Evolutionary conservation across 768 basidiomycete species (phyloP), one percentile per base, ranked within the genome.

Genomic region (Hericium alpestre): DNA sequence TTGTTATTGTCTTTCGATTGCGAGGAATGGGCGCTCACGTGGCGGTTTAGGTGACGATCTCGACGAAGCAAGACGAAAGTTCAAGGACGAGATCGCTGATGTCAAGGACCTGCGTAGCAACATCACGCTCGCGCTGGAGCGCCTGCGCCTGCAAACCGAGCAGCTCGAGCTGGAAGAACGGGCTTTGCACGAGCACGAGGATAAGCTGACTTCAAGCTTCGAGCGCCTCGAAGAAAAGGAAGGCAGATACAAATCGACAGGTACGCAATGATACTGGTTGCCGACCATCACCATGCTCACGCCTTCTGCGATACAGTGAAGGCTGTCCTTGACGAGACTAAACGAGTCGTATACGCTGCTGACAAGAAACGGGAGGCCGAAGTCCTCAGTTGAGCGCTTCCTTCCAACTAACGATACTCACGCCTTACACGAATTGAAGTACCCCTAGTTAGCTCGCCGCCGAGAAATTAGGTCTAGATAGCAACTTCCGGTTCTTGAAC

Each of bases 61-160:
- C 74, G 80, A 78, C 56, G 72, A 79, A 60, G 70, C 81, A 56
- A 77, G 81, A 51, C 70, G 71, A 57, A 76, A 73, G 38, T 87
- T 86, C 64, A 67, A 79, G 49, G 81, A 82, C 58, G 83, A 88
- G 66, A 77, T 88, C 59, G 70, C 75, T 46, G 79, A 79, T 23
- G 75, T 87, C 57, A 79, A 78, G 58, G 72, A 65, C 32, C 70
- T 87, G 23, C 82, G 83, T 52, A 68, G 74, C 32, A 79, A 81
- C 55, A 81, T 87, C 48, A 61, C 71, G 1, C 61, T 69, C 20
- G 72, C 76, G 12, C 59, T 74, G 18, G 71, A 73, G 52, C 70
- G 68, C 41, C 66, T 78, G 12, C 67, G 69, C 22, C 49, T 67
- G 37, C 73, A 78, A 60, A 65, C 73, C 2, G 73, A 78, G 61